Base-by-base conservation (phyloP, 2,329 filamentous ascomycete species). In the Hypoxylon sp. region DNA sequence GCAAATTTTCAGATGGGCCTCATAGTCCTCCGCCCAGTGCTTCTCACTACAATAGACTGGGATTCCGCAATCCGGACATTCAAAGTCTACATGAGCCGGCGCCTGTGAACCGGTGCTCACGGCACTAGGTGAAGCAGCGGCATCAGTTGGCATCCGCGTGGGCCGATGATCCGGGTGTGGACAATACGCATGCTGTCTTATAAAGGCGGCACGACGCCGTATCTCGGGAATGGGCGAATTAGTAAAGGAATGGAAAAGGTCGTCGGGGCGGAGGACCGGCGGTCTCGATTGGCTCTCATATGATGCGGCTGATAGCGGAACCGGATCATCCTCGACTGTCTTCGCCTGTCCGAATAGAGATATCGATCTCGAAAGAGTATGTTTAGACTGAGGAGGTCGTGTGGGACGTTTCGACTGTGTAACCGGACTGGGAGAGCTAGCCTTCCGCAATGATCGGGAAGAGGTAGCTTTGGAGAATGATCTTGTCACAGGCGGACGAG, bases 1-100 rank as follows among this genome's bases (percentile, higher is more conserved):
- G 78, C 96, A 99, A 34, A 99, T 90, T 76, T 97, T 88, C 65
- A 99, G 79, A 79, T 99, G 96, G 16, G 90, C 87, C 79, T 98
- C 95, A 75, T 97, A 99, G 78, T 98, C 93, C 73, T 96, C 93
- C 77, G 92, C 93, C 92, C 95, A 98, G 78, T 99, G 96, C 72
- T 93, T 91, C 79, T 97, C 92, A 72, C 89, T 95, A 82, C 96
- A 99, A 77, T 96, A 97, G 5, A 97, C 90, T 0, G 96, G 94
- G 43, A 98, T 87, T 12, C 96, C 96, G 74, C 96, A 99, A 78
- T 99, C 95, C 0, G 96, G 94, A 74, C 96, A 99, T 79, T 98
- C 96, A 75, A 97, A 97, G 71, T 91, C 85, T 55, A 97, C 93
- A 79, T 97, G 93, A 14, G 90, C 89, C 0, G 95, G 91, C 8